Evolutionary conservation across 2,329 filamentous ascomycete genomes (phyloP).

Genomic region (Fusarium oxysporum): DNA sequence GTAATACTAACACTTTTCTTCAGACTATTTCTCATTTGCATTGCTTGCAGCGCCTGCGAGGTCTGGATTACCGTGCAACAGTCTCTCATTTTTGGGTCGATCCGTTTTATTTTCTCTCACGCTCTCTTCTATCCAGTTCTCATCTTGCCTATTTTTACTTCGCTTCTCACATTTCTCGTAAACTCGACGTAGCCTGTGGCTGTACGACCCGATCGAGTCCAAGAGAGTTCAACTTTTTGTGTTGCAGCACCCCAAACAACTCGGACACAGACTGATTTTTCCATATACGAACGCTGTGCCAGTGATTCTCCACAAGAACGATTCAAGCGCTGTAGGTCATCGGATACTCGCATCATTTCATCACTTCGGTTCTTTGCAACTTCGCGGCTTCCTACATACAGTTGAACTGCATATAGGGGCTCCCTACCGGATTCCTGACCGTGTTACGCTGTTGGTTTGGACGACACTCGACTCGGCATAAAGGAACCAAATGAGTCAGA

Average conservation of each 20-base stretch:
- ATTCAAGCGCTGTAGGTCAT: slow-evolving; percentile 23
- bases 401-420: slow-evolving; percentile 37
- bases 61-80: slow-evolving; percentile 44
- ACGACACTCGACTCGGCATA: slow-evolving; percentile 36
- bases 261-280: slow-evolving; percentile 40
- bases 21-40: slow-evolving; percentile 37
- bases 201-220: slow-evolving; percentile 40
- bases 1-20: slow-evolving; percentile 35
- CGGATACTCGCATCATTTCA: slow-evolving; percentile 31
- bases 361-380: slow-evolving; percentile 25
- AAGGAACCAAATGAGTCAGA: slow-evolving; percentile 64
- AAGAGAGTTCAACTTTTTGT: slow-evolving; percentile 39
- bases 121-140: slow-evolving; percentile 35
- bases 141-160: slow-evolving; percentile 8
- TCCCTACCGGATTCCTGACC: slow-evolving; percentile 21
- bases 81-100: slow-evolving; percentile 31
- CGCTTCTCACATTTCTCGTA: slow-evolving; percentile 21
- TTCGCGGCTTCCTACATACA: slow-evolving; percentile 39
- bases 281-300: slow-evolving; percentile 39
- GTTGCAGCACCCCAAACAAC: slow-evolving; percentile 38
- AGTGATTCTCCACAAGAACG: slow-evolving; percentile 17
- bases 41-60: slow-evolving; percentile 34
- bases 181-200: slow-evolving; percentile 29
- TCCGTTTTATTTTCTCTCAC: slow-evolving; percentile 35
- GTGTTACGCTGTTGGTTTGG: slow-evolving; percentile 31